Evolutionary conservation across 345 rosid genomes (phyloP).

Genomic region (Corymbia maculata): DNA sequence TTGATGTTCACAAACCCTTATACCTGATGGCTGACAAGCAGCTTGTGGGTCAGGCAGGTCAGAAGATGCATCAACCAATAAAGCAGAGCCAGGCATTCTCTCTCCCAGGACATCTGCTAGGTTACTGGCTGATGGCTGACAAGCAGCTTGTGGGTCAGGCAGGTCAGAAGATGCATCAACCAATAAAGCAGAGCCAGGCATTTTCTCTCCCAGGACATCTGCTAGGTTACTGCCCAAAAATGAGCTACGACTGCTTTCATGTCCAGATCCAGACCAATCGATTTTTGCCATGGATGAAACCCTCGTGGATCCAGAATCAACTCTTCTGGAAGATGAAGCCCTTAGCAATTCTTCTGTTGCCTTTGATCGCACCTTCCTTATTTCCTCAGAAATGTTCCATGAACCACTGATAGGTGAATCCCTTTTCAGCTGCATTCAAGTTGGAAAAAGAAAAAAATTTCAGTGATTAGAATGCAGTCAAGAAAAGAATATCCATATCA

Average conservation of each 20-base stretch:
- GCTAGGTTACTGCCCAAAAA: slow-evolving; percentile 7
- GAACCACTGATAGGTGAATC: slow-evolving; percentile 39
- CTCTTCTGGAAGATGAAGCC: slow-evolving; percentile 28
- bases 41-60: slow-evolving; percentile 14
- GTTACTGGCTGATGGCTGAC: slow-evolving; percentile 10
- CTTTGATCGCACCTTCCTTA: slow-evolving; percentile 77
- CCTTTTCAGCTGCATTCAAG: slow-evolving; percentile 31
- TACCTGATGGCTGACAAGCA: slow-evolving; percentile 14
- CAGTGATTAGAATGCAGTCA: neutral
- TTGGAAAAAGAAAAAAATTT: neutral
- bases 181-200: slow-evolving; percentile 6
- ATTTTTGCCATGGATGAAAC: slow-evolving; percentile 21
- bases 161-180: slow-evolving; percentile 22
- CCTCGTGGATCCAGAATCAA: slow-evolving; percentile 32
- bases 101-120: slow-evolving; percentile 16
- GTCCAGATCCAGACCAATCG: slow-evolving; percentile 34
- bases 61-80: slow-evolving; percentile 20
- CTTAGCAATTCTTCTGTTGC: slow-evolving; percentile 85
- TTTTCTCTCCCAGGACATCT: slow-evolving; percentile 11
- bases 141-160: slow-evolving; percentile 10
- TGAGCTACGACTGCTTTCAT: slow-evolving; percentile 15
- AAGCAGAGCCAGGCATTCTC: slow-evolving; percentile 4
- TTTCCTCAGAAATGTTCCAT: slow-evolving; percentile 83
- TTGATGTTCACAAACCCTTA: neutral
- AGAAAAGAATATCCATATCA: neutral